Conservation (phyloP, 108 stramenopile genomes). For the Fragilariopsis cylindrus region DNA sequence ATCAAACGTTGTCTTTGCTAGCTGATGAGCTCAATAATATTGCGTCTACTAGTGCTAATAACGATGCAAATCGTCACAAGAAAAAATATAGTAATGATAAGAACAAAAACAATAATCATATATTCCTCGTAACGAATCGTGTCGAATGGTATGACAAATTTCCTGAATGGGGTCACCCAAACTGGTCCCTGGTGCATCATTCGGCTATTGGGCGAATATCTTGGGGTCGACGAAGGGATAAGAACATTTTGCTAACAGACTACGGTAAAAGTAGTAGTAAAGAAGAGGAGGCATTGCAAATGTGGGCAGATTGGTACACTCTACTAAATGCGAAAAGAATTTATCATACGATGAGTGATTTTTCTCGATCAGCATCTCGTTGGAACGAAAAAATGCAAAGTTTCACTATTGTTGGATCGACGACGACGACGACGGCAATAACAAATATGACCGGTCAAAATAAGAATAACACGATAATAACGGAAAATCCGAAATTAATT, state of each 20-base stretch:
- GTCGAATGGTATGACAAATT: slow-evolving; percentile 46
- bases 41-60: neutral
- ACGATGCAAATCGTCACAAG: slow-evolving; percentile 1
- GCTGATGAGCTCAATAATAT: slow-evolving; percentile 1
- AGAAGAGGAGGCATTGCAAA: slow-evolving; percentile 25
- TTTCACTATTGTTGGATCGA: neutral
- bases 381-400: slow-evolving; percentile 33
- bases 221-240: neutral
- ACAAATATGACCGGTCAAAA: neutral
- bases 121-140: slow-evolving; percentile 50
- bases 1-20: slow-evolving; percentile 31
- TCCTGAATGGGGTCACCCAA: slow-evolving; percentile 40
- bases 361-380: slow-evolving; percentile 43
- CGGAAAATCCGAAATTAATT: neutral
- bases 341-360: slow-evolving; percentile 55
- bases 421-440: neutral
- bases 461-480: neutral
- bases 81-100: neutral
- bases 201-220: slow-evolving; percentile 21
- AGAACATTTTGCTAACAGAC: neutral
- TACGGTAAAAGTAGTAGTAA: neutral
- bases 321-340: slow-evolving; percentile 36
- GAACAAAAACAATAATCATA: neutral
- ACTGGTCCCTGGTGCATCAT: slow-evolving; percentile 39
- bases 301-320: slow-evolving; percentile 58